These are phyloP conservation scores for Aspergillus neotritici DNA, from an alignment of 2,329 filamentous ascomycete species.

Conservation along the genomic window DNA sequence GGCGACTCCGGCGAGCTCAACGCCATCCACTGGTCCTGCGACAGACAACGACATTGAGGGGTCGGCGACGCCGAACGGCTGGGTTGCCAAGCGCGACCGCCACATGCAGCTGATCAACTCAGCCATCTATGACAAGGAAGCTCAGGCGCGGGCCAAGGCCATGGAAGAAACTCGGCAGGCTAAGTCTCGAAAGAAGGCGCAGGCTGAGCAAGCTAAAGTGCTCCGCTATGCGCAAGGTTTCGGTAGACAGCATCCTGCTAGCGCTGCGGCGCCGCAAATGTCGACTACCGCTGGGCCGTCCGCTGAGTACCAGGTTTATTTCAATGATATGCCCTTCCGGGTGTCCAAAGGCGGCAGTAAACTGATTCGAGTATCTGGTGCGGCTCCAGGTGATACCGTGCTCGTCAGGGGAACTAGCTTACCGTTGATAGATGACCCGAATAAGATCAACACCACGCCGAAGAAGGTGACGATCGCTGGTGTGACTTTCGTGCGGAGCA, in stretches of 20 bases:
- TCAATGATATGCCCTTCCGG: conserved; percentile 68
- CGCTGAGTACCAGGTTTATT: conserved; percentile 56
- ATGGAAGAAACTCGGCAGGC: conserved; percentile 61
- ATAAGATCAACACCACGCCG: conserved; percentile 62
- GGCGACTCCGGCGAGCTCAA: conserved; percentile 18
- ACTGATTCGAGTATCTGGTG: conserved; percentile 67
- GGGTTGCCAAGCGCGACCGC: conserved; percentile 68
- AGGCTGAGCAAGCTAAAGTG: conserved; percentile 45
- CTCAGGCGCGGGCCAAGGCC: conserved; percentile 61
- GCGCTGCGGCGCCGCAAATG: conserved; percentile 17
- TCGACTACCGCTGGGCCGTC: conserved; percentile 24
- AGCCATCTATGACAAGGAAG: conserved; percentile 68
- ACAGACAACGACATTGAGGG: conserved; percentile 27
- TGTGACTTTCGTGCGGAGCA: conserved; percentile 78
- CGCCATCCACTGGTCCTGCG: conserved; percentile 20
- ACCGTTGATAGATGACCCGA: conserved; percentile 48
- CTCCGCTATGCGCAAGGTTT: conserved; percentile 35
- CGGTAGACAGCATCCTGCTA: conserved; percentile 14
- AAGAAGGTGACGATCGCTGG: conserved; percentile 68
- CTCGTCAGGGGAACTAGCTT: conserved; percentile 39
- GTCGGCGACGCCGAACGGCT: conserved; percentile 42
- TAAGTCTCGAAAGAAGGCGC: conserved; percentile 51
- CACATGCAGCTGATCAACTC: conserved; percentile 80
- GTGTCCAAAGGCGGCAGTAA: conserved; percentile 77
- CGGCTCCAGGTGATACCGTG: conserved; percentile 26